Conservation (phyloP, 2,329 filamentous ascomycete species). For the Tolypocladium tundrense region DNA sequence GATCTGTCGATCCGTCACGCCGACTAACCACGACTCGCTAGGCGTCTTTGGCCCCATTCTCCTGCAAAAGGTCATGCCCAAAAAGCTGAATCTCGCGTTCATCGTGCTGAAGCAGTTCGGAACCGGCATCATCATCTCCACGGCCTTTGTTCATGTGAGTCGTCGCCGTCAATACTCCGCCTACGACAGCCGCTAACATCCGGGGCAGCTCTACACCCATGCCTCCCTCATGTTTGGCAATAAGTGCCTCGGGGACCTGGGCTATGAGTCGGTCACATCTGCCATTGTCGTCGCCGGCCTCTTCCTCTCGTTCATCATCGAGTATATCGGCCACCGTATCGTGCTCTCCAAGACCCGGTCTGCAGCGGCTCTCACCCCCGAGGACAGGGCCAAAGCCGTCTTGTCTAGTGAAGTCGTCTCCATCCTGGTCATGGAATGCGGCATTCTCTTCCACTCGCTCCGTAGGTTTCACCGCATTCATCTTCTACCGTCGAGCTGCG, state of each 20-base stretch:
- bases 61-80: constrained; percentile 45
- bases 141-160: constrained; percentile 57
- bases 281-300: constrained; percentile 66
- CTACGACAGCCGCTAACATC: background rate
- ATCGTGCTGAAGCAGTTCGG: constrained; percentile 63
- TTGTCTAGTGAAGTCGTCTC: constrained; percentile 41
- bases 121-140: constrained; percentile 62
- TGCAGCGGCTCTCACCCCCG: constrained; percentile 12
- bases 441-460: constrained; percentile 66
- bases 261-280: constrained; percentile 59
- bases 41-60: constrained; percentile 58
- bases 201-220: constrained; percentile 57
- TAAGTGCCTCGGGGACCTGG: constrained; percentile 53
- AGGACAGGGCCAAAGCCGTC: constrained; percentile 13
- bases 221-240: constrained; percentile 64
- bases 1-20: too few species aligned
- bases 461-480: constrained; percentile 29
- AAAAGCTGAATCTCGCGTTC: constrained; percentile 39
- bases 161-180: too few species aligned
- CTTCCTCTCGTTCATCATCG: constrained; percentile 62
- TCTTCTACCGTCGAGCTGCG: background rate
- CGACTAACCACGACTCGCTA: constrained; percentile 4
- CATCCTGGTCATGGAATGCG: constrained; percentile 61
- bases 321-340: constrained; percentile 54
- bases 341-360: constrained; percentile 28